Base-by-base conservation (phyloP, 1,284 basidiomycete genomes). In the Moesziomyces antarcticus region DNA sequence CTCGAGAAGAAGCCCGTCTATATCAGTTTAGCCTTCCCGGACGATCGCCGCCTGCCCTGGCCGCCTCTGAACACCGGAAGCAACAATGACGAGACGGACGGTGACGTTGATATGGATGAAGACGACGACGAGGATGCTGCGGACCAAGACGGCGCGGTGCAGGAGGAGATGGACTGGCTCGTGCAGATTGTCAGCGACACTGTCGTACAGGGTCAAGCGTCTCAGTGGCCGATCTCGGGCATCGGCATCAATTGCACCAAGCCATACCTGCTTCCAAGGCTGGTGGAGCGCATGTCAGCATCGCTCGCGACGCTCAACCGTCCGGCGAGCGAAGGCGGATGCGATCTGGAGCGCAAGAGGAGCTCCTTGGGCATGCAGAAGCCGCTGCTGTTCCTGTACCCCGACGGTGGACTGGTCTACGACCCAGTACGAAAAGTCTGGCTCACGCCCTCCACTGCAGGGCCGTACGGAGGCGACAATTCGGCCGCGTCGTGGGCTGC, bases 191-290 rank as follows among this genome's bases (percentile, higher is more conserved):
- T 67, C 33, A 54, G 54, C 9, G 60, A 66, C 47, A 64, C 70
- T 10, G 47, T 57, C 35, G 70, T 73, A 22, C 70, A 64, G 20
- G 72, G 56, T 16, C 51, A 62, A 21, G 57, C 59, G 25, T 63
- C 63, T 13, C 47, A 59, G 5, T 78, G 77, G 73, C 62, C 72
- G 1, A 35, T 79, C 44, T 53, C 54, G 8, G 79, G 78, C 7
- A 50, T 81, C 25, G 79, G 79, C 24, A 77, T 81, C 64, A 81
- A 81, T 56, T 81, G 79, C 63, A 81, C 79, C 33, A 81, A 81
- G 58, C 72, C 77, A 0, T 68, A 74, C 45, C 58, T 73, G 27
- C 48, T 81, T 10, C 47, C 50, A 14, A 63, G 48, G 55, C 60
- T 80, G 18, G 62, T 65, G 16, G 50, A 72, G 35, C 56, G 59